Evolutionary conservation across 2,329 filamentous ascomycete species (phyloP).

Genomic region (Stachybotrys echinatus): DNA sequence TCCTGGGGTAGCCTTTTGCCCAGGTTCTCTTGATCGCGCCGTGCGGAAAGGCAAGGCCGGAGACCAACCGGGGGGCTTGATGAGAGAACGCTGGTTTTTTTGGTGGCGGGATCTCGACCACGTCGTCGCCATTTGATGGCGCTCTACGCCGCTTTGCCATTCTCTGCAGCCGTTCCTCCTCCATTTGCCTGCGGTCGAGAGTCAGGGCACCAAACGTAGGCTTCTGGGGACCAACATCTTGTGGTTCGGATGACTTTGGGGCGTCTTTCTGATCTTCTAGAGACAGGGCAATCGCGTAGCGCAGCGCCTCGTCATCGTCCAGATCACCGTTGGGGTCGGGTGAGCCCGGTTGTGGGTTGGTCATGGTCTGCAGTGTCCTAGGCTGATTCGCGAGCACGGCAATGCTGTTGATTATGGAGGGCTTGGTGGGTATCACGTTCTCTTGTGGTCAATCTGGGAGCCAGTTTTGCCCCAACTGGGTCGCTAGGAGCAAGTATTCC

Average conservation of each 20-base stretch:
- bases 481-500: no score
- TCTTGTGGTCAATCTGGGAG: no score
- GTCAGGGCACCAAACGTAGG: slow-evolving; percentile 36
- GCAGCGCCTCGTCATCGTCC: slow-evolving; percentile 56
- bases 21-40: slow-evolving; percentile 81
- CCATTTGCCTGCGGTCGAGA: slow-evolving; percentile 78
- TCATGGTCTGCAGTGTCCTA: slow-evolving; percentile 10
- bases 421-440: no score
- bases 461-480: no score
- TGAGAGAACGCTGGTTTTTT: slow-evolving; percentile 5
- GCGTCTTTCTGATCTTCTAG: slow-evolving; percentile 27
- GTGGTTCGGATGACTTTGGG: not conserved
- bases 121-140: slow-evolving; percentile 13
- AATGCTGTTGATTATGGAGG: no score
- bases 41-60: slow-evolving; percentile 35
- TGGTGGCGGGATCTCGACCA: slow-evolving; percentile 20
- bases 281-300: slow-evolving; percentile 55
- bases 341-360: slow-evolving; percentile 13
- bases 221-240: not conserved
- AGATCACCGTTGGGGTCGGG: slow-evolving; percentile 23
- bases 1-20: slow-evolving; percentile 56
- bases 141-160: slow-evolving; percentile 47
- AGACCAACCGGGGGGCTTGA: slow-evolving; percentile 4
- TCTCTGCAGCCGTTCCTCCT: slow-evolving; percentile 72
- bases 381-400: no score